These are phyloP conservation scores for Pleurotus salmoneostramineus DNA, from an alignment of 768 basidiomycete genomes.

Conservation along the genomic window DNA sequence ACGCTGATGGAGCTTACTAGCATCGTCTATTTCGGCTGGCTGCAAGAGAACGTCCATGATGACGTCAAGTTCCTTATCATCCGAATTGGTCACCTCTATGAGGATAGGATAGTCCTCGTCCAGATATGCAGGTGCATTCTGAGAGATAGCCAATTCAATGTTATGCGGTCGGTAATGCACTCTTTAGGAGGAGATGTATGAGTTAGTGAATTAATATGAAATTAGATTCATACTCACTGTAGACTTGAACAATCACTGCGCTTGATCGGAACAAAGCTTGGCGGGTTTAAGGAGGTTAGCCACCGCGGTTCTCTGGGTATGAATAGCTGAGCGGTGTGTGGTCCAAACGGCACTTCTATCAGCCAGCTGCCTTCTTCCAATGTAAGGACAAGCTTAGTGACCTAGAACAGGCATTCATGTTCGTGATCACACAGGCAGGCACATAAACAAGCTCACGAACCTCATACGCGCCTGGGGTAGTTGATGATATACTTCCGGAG, in stretches of 20 bases:
- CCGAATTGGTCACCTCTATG: conserved; percentile 67
- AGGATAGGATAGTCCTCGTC: conserved; percentile 77
- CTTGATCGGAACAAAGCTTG: conserved; percentile 47
- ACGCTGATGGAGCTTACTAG: conserved; percentile 40
- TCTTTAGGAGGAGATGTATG: conserved; percentile 27
- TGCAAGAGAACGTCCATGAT: conserved; percentile 75
- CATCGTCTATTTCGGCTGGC: conserved; percentile 71
- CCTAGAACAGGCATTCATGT: conserved; percentile 26
- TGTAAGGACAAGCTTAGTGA: conserved; percentile 43
- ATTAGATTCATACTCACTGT: conserved; percentile 32
- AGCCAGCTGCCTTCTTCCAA: conserved; percentile 64
- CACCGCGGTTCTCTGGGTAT: conserved; percentile 37
- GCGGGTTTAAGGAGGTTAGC: conserved; percentile 54
- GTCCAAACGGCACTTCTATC: conserved; percentile 56
- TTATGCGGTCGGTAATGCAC: conserved; percentile 62
- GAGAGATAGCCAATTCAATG: conserved; percentile 50
- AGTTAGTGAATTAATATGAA: conserved; percentile 6
- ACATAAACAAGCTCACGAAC: conserved; percentile 33
- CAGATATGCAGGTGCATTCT: conserved; percentile 69
- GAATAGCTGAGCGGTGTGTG: conserved; percentile 31
- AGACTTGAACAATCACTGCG: conserved; percentile 43
- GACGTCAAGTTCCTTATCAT: conserved; percentile 66
- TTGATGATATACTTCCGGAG: conserved; percentile 53
- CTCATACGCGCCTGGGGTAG: conserved; percentile 44
- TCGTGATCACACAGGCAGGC: neutral